Percentiles rank a stretch among this genome's conserved stretches.
These are phyloP conservation scores for Paramyrothecium roridum DNA, from an alignment of 2,329 filamentous ascomycete species.

Conservation along the genomic window DNA sequence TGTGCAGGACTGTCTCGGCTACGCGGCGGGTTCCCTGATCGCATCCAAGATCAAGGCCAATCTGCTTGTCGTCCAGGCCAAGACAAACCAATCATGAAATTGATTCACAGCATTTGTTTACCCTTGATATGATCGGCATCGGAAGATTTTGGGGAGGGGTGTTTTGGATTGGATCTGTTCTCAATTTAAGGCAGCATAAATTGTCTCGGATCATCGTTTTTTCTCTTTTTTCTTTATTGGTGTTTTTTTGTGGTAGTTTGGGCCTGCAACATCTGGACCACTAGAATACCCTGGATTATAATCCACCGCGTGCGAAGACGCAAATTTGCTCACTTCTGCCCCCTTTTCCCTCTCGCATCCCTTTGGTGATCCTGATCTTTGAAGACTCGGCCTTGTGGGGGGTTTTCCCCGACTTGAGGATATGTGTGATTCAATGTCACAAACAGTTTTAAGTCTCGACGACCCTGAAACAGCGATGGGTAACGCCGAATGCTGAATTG, in stretches of 20 bases:
- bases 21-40: slow-evolving; percentile 11
- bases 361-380: not conserved
- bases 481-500: too few species aligned
- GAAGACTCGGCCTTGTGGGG: not conserved
- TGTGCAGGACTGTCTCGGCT: slow-evolving; percentile 19
- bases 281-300: not conserved
- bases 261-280: not conserved
- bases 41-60: slow-evolving; percentile 20
- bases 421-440: too few species aligned
- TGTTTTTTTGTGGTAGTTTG: not conserved
- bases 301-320: not conserved
- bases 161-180: not conserved
- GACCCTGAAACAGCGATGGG: too few species aligned
- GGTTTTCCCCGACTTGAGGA: too few species aligned
- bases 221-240: too few species aligned
- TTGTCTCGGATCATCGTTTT: not conserved
- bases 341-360: not conserved
- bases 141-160: too few species aligned
- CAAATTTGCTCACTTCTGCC: not conserved
- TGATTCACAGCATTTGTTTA: not conserved
- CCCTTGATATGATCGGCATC: too few species aligned
- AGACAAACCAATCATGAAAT: not conserved
- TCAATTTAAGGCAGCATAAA: not conserved
- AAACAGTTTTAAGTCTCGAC: too few species aligned
- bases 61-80: slow-evolving; percentile 16